A percentile compares a stretch with the other conserved stretches of the same genome.
Conservation (phyloP, 257 asterid species). For the Nicotiana otophora region DNA sequence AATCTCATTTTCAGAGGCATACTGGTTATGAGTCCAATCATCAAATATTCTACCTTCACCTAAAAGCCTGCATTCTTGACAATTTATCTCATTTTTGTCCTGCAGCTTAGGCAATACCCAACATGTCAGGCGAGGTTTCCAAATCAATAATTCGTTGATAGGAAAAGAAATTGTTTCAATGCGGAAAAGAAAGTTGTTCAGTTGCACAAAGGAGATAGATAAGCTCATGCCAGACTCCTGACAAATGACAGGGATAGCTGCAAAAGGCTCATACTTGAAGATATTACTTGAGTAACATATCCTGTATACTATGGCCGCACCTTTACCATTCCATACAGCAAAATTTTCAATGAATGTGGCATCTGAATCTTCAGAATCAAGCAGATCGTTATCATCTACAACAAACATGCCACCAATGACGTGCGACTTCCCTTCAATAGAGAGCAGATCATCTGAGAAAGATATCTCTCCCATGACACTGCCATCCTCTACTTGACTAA, state of each 20-base stretch:
- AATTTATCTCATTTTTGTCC: conserved; percentile 26
- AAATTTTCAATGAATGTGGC: conserved; percentile 44
- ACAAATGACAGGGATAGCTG: conserved; percentile 47
- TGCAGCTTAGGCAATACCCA: conserved; percentile 57
- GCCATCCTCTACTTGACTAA: conserved; percentile 55
- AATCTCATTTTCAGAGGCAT: conserved; percentile 24
- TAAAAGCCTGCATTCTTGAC: conserved; percentile 39
- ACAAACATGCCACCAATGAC: conserved; percentile 65
- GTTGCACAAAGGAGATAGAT: conserved; percentile 49
- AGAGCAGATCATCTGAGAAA: conserved; percentile 54
- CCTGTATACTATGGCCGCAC: conserved; percentile 58
- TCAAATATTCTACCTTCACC: conserved; percentile 49
- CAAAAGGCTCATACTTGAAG: conserved; percentile 44
- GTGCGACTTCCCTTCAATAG: conserved; percentile 39
- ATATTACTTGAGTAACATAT: conserved; percentile 43
- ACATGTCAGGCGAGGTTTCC: conserved; percentile 71
- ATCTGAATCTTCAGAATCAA: conserved; percentile 22
- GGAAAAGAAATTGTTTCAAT: conserved; percentile 61
- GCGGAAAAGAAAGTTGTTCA: conserved; percentile 46
- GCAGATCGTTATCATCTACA: conserved; percentile 28
- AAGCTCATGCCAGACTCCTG: conserved; percentile 31
- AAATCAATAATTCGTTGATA: conserved; percentile 44
- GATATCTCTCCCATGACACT: conserved; percentile 53
- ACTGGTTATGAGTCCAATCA: conserved; percentile 39
- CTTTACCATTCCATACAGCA: conserved; percentile 72